Evolutionary conservation across 306 rosid species (phyloP).

Genomic region (Astragalus glycyphyllos): DNA sequence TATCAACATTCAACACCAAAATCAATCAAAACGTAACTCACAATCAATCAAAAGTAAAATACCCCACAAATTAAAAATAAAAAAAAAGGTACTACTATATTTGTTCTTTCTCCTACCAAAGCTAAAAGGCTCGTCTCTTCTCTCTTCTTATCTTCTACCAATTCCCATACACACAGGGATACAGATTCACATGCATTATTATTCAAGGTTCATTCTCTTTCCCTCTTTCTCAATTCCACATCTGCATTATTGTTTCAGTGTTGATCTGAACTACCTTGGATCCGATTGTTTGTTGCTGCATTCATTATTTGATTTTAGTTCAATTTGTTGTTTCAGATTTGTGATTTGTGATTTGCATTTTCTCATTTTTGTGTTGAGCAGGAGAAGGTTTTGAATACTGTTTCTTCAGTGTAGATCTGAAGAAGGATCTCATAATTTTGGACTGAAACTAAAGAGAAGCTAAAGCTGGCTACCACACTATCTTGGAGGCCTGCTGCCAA

Average conservation of each 20-base stretch:
- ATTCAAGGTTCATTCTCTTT: constrained; percentile 48
- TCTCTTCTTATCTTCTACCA: constrained; percentile 54
- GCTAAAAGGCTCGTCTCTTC: constrained; percentile 4
- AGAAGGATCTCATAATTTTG: constrained; percentile 44
- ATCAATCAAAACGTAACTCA: constrained; percentile 51
- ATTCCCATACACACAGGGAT: constrained; percentile 37
- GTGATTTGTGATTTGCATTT: constrained; percentile 35
- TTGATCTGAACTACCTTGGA: constrained; percentile 10
- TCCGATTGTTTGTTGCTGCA: constrained; percentile 16
- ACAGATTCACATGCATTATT: constrained; percentile 48
- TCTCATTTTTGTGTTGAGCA: constrained; percentile 43
- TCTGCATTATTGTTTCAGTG: constrained; percentile 10
- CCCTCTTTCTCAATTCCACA: constrained; percentile 28
- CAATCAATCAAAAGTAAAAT: constrained; percentile 15
- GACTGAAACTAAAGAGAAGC: constrained; percentile 40
- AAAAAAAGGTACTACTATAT: constrained; percentile 8
- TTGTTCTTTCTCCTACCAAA: constrained; percentile 12
- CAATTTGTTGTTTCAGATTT: constrained; percentile 19
- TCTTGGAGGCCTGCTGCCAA: constrained; percentile 83
- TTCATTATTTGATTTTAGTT: constrained; percentile 20
- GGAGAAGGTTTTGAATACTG: constrained; percentile 62
- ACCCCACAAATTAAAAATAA: background rate
- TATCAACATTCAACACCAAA: background rate
- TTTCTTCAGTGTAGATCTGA: constrained; percentile 69
- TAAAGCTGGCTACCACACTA: constrained; percentile 77